Base-by-base conservation (phyloP, 805 yeast species). In the Lachancea cidri region DNA sequence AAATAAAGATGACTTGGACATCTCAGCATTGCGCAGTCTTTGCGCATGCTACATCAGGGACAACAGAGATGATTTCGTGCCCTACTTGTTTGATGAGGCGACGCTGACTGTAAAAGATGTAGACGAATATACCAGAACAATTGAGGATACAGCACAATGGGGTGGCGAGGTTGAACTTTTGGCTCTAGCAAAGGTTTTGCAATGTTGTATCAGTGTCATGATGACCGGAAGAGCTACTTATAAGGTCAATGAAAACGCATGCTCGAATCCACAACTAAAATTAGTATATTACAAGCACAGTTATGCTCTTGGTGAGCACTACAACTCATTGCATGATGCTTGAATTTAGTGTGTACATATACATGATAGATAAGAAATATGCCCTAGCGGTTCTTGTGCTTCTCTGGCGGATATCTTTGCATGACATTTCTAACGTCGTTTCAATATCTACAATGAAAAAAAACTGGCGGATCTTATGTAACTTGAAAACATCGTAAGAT, bases 241-340 rank as follows among this genome's bases (percentile, higher is more conserved):
- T 49, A 60, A 53, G 29, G 76, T 86, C 42, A 84, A 86, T 52
- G 86, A 77, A 48, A 71, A 67, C 0, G 83, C 76, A 1, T 51
- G 60, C 2, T 50, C 54, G 2, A 68, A 68, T 17, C 76, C 77
- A 2, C 79, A 71, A 50, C 65, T 91, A 51, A 77, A 76, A 48
- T 57, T 91, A 43, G 95, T 86, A 0, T 91, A 81, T 57, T 91
- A 86, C 62, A 83, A 81, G 60, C 93, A 88, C 57, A 76, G 79
- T 13, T 91, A 78, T 60, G 93, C 96, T 0, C 72, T 91, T 17
- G 98, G 98, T 19, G 98, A 89, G 65, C 98, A 91, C 66, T 91
- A 91, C 64, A 91, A 91, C 59, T 86, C 96, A 2, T 57, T 83
- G 7, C 81, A 71, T 40, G 82, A 78, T 62, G 71, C 72, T 4